Base-by-base conservation (phyloP, 2,329 filamentous ascomycete genomes). In the Venturia nashicola region DNA sequence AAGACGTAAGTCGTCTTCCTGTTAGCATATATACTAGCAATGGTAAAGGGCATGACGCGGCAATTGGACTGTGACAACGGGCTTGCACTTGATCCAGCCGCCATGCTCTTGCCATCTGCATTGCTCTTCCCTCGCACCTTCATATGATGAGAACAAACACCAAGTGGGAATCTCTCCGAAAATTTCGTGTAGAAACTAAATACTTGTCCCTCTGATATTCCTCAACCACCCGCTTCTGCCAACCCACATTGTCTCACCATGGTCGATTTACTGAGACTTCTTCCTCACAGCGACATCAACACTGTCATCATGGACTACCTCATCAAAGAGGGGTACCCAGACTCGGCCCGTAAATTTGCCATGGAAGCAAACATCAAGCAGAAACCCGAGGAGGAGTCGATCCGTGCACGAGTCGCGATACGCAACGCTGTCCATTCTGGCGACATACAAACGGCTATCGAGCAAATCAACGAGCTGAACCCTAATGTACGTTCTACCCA, bases 91-190 rank as follows among this genome's bases (percentile, higher is more conserved):
- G 36, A 39, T 9, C 12, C 36, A 39, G 2, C 44, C 44, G 44
- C 20, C 44, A 46, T 43, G 14, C 36, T 51, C 61, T 27, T 61
- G 64, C 54, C 63, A 63, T 36, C 64, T 66, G 59, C 8, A 27
- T 27, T 39, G 63, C 61, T 40, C 63, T 59, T 67, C 71, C 68
- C 71, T 71, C 71, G 69, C 74, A 71, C 70, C 72, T 79, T 70
- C 80, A 85, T 81, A 96, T 96, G 92, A 95, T 90, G 84, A 73
- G 80, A 48, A 82, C 78, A 79, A 79, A 82, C 86, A 87, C 87
- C 95, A 96, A 84, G 86, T 99, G 94, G 94, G 94, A 99, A 99
- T 99, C 94, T 99, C 95, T 99, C 94, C 89, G 90, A 97, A 63
- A 90, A 83, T 85, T 77, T 80, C 77, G 83, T 99, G 94, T 90